Conservation (phyloP, 2,329 filamentous ascomycete species). For the Botryosphaeria dothidea region DNA sequence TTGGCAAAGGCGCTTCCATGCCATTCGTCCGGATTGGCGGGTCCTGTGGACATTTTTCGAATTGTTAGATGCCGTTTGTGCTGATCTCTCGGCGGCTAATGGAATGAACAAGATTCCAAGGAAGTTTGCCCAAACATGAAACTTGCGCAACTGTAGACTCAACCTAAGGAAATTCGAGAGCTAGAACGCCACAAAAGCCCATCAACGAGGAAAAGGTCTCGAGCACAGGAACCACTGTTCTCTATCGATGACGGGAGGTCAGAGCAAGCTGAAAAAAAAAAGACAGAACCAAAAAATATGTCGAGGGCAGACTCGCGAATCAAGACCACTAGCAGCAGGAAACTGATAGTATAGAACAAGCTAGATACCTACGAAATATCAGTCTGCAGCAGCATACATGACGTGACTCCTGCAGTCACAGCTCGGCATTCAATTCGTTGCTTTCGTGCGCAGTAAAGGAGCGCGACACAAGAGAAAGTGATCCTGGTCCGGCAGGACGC, state of each 20-base stretch:
- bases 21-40: conserved; percentile 4
- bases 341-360: conserved; percentile 14
- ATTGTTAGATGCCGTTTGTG: background rate
- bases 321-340: background rate
- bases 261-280: background rate
- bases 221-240: background rate
- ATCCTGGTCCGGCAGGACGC: conserved; percentile 8
- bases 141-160: background rate
- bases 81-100: background rate
- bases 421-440: conserved; percentile 8
- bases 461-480: background rate
- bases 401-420: conserved; percentile 7
- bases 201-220: background rate
- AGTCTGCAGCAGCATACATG: conserved; percentile 4
- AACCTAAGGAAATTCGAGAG: background rate
- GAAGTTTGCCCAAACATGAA: background rate
- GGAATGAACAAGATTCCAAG: background rate
- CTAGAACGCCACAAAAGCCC: too few species aligned
- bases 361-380: conserved; percentile 17
- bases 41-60: background rate
- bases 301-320: background rate
- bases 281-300: background rate
- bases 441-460: conserved; percentile 9
- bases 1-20: background rate
- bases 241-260: background rate